Conservation (phyloP, 805 yeast species). For the Tetrapisispora taiwanensis region DNA sequence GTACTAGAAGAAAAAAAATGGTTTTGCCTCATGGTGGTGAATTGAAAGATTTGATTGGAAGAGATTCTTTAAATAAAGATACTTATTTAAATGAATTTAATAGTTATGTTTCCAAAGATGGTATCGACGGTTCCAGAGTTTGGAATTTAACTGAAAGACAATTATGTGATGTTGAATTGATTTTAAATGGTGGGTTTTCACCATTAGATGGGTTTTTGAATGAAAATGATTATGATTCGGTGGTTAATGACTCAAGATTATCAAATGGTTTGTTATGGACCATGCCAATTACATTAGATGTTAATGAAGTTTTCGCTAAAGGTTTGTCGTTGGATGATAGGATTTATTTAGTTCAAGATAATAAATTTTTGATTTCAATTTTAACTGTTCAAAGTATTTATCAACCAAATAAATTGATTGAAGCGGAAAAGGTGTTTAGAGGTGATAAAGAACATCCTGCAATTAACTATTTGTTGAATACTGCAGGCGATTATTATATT, state of each 20-base stretch:
- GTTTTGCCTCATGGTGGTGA: slow-evolving; percentile 88
- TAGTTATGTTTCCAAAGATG: slow-evolving; percentile 24
- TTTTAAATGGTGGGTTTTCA: slow-evolving; percentile 89
- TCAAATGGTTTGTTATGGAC: slow-evolving; percentile 77
- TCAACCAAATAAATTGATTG: slow-evolving; percentile 67
- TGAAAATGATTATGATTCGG: slow-evolving; percentile 54
- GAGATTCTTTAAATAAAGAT: slow-evolving; percentile 58
- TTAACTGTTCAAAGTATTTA: slow-evolving; percentile 71
- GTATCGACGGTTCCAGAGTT: slow-evolving; percentile 17
- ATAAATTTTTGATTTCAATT: slow-evolving; percentile 69
- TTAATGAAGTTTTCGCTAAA: slow-evolving; percentile 34
- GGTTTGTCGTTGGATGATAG: slow-evolving; percentile 28
- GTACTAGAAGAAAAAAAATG: too few species aligned
- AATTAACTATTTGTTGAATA: slow-evolving; percentile 55
- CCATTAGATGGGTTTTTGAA: slow-evolving; percentile 61
- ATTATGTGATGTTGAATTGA: slow-evolving; percentile 84
- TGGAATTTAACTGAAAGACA: slow-evolving; percentile 67
- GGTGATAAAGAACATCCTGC: slow-evolving; percentile 98
- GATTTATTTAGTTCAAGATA: slow-evolving; percentile 70
- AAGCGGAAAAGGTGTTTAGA: slow-evolving; percentile 81
- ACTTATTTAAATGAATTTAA: slow-evolving; percentile 51
- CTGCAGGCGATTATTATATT: slow-evolving; percentile 73
- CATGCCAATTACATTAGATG: slow-evolving; percentile 86
- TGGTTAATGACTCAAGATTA: slow-evolving; percentile 59
- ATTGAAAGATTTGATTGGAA: slow-evolving; percentile 71